Conservation (phyloP, 345 rosid species). For the Anastatica hierochuntica region DNA sequence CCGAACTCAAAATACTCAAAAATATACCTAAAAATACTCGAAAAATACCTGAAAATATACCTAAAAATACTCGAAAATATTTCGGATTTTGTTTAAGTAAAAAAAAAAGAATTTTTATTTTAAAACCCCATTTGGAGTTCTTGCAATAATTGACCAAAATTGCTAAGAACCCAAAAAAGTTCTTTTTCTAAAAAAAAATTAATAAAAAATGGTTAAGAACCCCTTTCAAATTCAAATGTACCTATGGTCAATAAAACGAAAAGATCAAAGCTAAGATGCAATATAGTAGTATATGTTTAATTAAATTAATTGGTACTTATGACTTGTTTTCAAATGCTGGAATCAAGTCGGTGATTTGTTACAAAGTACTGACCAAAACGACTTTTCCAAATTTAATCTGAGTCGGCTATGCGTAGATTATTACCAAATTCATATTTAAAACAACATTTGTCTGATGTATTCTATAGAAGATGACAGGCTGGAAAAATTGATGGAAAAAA, state of each 20-base stretch:
- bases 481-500: constrained; percentile 4
- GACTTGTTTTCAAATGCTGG: constrained; percentile 1
- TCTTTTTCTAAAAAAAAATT: too few relatives aligned
- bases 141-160: too few relatives aligned
- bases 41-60: too few relatives aligned
- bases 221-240: background rate
- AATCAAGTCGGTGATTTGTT: constrained; percentile 19
- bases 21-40: too few relatives aligned
- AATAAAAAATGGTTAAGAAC: too few relatives aligned
- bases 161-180: too few relatives aligned
- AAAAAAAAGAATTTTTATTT: too few relatives aligned
- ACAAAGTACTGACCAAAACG: constrained; percentile 13
- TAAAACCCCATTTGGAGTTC: too few relatives aligned
- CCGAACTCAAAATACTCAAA: too few relatives aligned
- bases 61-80: too few relatives aligned
- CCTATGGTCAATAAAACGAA: constrained; percentile 19
- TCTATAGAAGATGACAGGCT: constrained; percentile 11
- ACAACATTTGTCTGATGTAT: background rate
- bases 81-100: too few relatives aligned
- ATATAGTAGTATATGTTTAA: background rate
- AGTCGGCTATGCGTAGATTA: constrained; percentile 21
- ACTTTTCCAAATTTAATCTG: constrained; percentile 19
- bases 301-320: background rate
- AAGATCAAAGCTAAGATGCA: constrained; percentile 7
- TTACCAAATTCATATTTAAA: background rate